Evolutionary conservation across 1,284 basidiomycete species (phyloP).

Genomic region (Apiotrichum siamense): DNA sequence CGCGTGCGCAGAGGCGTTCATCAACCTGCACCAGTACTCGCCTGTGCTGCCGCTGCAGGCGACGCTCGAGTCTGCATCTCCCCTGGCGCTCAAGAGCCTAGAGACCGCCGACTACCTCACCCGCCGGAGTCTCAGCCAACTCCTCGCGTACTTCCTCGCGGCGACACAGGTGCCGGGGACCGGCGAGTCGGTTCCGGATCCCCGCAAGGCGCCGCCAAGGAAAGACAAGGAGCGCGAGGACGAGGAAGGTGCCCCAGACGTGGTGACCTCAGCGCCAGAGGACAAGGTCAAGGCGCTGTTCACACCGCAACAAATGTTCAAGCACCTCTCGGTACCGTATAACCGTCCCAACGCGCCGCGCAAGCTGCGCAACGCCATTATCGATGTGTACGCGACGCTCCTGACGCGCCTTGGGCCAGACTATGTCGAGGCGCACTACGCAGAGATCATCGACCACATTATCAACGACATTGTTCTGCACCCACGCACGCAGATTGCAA

Average conservation of each 20-base stretch:
- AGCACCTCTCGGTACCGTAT: conserved; percentile 68
- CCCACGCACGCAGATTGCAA: conserved; percentile 53
- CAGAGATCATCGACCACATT: conserved; percentile 70
- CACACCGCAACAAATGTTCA: conserved; percentile 73
- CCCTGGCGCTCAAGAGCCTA: conserved; percentile 65
- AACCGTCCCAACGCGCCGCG: conserved; percentile 65
- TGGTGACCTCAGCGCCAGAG: conserved; percentile 50
- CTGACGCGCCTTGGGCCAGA: conserved; percentile 66
- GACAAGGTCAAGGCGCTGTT: conserved; percentile 68
- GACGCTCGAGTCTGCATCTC: conserved; percentile 47
- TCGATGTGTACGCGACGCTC: conserved; percentile 80
- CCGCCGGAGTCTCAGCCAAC: conserved; percentile 66
- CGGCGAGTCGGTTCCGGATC: conserved; percentile 49
- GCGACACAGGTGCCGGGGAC: conserved; percentile 72
- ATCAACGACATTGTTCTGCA: conserved; percentile 65
- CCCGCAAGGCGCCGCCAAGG: conserved; percentile 56
- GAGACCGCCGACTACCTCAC: conserved; percentile 81
- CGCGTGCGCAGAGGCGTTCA: conserved; percentile 59
- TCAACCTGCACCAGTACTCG: conserved; percentile 32
- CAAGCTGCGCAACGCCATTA: conserved; percentile 72
- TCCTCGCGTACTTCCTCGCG: conserved; percentile 77
- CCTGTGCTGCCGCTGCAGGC: conserved; percentile 29
- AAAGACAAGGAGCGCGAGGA: conserved; percentile 56
- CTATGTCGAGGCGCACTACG: conserved; percentile 81
- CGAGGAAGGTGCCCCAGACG: conserved; percentile 55